Evolutionary conservation across 2,329 filamentous ascomycete species (phyloP).

Genomic region (Calonectria fujianensis): DNA sequence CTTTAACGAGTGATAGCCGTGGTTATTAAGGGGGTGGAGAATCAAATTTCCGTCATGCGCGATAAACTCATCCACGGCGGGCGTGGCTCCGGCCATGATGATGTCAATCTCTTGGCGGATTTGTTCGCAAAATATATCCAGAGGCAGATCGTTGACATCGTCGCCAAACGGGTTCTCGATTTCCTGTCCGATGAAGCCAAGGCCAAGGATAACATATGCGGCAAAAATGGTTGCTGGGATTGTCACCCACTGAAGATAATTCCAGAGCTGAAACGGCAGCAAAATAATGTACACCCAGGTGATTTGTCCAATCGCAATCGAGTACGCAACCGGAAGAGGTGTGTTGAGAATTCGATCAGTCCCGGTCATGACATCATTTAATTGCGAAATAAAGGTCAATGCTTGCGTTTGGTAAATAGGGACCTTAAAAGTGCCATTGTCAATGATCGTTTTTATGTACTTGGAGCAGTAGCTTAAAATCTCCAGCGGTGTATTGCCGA

Average conservation of each 20-base stretch:
- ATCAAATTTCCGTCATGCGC: slow-evolving; percentile 6
- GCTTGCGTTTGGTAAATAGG: slow-evolving; percentile 75
- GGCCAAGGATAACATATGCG: slow-evolving; percentile 87
- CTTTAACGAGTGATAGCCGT: slow-evolving; percentile 1
- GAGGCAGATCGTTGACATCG: slow-evolving; percentile 86
- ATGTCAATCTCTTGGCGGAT: slow-evolving; percentile 83
- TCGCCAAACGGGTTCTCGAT: slow-evolving; percentile 89
- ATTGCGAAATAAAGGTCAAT: slow-evolving; percentile 74
- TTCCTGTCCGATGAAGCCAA: slow-evolving; percentile 82
- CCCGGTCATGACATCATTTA: slow-evolving; percentile 83
- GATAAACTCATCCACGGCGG: background rate
- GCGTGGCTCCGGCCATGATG: slow-evolving; percentile 61
- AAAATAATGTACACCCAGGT: slow-evolving; percentile 88
- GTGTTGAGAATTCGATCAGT: slow-evolving; percentile 88
- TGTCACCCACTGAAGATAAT: slow-evolving; percentile 79
- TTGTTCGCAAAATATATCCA: slow-evolving; percentile 85
- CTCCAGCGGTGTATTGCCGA: slow-evolving; percentile 87
- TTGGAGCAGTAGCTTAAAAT: slow-evolving; percentile 82
- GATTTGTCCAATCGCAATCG: slow-evolving; percentile 88
- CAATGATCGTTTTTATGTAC: slow-evolving; percentile 77
- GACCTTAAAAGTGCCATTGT: slow-evolving; percentile 72
- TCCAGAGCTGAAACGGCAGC: slow-evolving; percentile 85
- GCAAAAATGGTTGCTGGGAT: slow-evolving; percentile 83
- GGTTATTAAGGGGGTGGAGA: background rate
- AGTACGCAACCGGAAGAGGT: slow-evolving; percentile 86